Evolutionary conservation across 2,329 filamentous ascomycete genomes (phyloP).

Genomic region (Harringtonia lauricola): DNA sequence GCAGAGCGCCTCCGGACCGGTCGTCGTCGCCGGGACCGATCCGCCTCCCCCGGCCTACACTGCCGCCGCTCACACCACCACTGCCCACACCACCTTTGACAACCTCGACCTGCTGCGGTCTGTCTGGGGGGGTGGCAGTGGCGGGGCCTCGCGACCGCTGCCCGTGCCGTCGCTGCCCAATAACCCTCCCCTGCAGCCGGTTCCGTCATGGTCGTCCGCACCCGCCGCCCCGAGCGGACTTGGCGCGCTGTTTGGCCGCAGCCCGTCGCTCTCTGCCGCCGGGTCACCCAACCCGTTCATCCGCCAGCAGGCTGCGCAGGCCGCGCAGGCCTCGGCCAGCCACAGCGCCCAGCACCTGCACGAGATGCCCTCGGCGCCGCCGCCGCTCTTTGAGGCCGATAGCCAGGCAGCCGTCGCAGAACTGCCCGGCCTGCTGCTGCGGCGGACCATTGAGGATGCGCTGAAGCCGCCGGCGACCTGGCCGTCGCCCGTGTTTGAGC

Average conservation of each 20-base stretch:
- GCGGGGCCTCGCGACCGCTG: neutral
- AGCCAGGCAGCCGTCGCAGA: neutral
- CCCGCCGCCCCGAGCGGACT: neutral
- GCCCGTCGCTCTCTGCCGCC: no score
- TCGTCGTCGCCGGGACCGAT: neutral
- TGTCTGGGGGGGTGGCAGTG: neutral
- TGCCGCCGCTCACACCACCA: no score
- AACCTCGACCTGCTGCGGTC: conserved; percentile 1
- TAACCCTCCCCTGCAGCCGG: no score
- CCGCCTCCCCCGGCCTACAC: no score
- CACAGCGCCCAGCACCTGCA: no score
- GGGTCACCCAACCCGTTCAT: no score
- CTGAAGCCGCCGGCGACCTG: neutral
- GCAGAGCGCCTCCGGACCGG: neutral
- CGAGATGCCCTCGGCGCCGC: neutral
- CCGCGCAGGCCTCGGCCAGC: no score
- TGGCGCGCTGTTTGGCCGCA: neutral
- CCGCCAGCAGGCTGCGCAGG: no score
- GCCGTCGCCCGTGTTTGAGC: neutral
- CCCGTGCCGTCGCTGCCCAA: no score
- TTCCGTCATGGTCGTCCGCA: no score
- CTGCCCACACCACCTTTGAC: neutral
- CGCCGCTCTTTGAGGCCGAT: neutral
- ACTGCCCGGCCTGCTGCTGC: neutral
- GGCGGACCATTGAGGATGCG: neutral